Conservation (phyloP, 2,329 filamentous ascomycete species). For the Sarocladiaceae sp. region DNA sequence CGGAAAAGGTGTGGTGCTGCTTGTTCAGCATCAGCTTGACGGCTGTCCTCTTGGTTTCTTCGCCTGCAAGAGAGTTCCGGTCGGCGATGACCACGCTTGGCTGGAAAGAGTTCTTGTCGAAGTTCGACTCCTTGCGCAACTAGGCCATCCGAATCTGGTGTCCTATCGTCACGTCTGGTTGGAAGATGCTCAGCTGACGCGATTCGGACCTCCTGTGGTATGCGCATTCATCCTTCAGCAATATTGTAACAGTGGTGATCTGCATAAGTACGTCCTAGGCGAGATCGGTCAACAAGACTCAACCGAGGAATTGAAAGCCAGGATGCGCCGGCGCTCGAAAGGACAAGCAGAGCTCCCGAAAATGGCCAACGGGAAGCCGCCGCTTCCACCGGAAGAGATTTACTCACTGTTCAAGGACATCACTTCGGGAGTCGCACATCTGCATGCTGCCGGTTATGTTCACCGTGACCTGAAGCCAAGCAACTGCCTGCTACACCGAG, state of each 20-base stretch:
- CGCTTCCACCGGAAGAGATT: conserved; percentile 78
- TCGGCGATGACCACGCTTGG: conserved; percentile 93
- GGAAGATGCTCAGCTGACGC: conserved; percentile 78
- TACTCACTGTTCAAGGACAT: conserved; percentile 97
- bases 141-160: conserved; percentile 92
- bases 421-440: conserved; percentile 82
- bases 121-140: conserved; percentile 84
- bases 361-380: conserved; percentile 19
- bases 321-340: conserved; percentile 76
- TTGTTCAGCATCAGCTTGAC: conserved; percentile 92
- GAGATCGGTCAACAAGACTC: conserved; percentile 59
- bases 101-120: conserved; percentile 90
- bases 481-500: conserved; percentile 85
- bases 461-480: conserved; percentile 94
- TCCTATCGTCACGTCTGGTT: conserved; percentile 98
- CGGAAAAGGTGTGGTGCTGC: conserved; percentile 88
- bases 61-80: conserved; percentile 94
- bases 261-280: conserved; percentile 82
- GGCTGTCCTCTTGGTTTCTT: conserved; percentile 85
- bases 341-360: conserved; percentile 64
- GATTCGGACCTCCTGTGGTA: conserved; percentile 85
- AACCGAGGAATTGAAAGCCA: conserved; percentile 84
- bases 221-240: conserved; percentile 97
- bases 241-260: conserved; percentile 91
- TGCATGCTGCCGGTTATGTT: conserved; percentile 89